phyloP scores from a whole-genome alignment of 257 asterid species.

The Solanum sejunctum region DNA sequence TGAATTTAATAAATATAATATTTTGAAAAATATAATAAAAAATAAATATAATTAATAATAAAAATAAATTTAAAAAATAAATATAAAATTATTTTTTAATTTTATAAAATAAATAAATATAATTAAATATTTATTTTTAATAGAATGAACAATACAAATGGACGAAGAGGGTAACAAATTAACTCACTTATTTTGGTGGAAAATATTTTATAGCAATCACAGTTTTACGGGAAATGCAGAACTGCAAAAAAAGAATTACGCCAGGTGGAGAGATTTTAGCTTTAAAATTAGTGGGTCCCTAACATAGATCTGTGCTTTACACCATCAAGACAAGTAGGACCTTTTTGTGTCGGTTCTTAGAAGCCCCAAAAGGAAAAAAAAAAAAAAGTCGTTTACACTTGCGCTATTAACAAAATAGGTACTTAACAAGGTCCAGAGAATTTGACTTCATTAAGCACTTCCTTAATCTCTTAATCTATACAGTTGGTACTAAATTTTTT shows the following conservation, averaged over 20 bases:
- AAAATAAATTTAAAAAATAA: too few species aligned
- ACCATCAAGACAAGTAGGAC: constrained; percentile 37
- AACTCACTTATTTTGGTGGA: too few species aligned
- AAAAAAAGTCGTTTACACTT: constrained; percentile 1
- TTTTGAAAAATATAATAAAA: too few species aligned
- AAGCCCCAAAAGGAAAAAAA: background rate
- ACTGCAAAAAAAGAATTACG: background rate
- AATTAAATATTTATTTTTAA: too few species aligned
- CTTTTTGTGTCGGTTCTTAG: constrained; percentile 5
- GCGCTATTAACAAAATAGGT: background rate
- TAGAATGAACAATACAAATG: too few species aligned
- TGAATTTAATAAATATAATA: too few species aligned
- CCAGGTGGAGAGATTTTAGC: background rate
- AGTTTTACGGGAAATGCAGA: background rate
- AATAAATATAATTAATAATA: too few species aligned
- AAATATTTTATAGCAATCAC: too few species aligned
- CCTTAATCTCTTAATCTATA: background rate
- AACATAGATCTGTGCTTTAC: constrained; percentile 27
- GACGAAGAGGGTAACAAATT: too few species aligned
- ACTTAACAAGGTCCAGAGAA: constrained; percentile 18
- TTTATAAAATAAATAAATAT: too few species aligned
- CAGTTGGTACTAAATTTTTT: background rate
- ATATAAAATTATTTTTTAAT: too few species aligned
- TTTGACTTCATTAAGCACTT: constrained; percentile 23
- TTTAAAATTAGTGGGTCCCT: constrained; percentile 19